Evolutionary conservation across 305 asterid species (phyloP).

Genomic region (Solanum hybrid): DNA sequence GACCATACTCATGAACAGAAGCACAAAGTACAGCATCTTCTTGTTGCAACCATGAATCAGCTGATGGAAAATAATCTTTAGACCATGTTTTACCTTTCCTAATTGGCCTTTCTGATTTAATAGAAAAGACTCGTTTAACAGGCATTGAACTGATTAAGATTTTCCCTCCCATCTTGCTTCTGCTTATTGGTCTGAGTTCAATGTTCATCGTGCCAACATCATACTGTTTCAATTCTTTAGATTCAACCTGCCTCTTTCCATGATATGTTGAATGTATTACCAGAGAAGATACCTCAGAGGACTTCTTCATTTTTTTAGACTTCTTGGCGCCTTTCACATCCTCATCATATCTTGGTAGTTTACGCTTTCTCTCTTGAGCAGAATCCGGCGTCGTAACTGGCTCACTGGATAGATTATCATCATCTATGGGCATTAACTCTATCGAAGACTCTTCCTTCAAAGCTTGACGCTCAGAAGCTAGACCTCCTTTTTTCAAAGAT

Average conservation of each 20-base stretch:
- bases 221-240: constrained; percentile 29
- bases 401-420: constrained; percentile 50
- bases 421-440: constrained; percentile 61
- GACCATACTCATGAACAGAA: constrained; percentile 77
- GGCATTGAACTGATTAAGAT: constrained; percentile 57
- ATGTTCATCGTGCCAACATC: constrained; percentile 44
- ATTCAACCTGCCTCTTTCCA: constrained; percentile 46
- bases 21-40: constrained; percentile 93
- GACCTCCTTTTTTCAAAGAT: constrained; percentile 82
- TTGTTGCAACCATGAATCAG: constrained; percentile 76
- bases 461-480: constrained; percentile 44
- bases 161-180: constrained; percentile 60
- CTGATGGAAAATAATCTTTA: constrained; percentile 59
- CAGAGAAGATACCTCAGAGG: constrained; percentile 37
- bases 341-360: constrained; percentile 43
- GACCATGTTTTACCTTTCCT: constrained; percentile 65
- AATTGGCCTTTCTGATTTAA: constrained; percentile 73
- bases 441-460: constrained; percentile 51
- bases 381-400: constrained; percentile 49
- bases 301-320: constrained; percentile 47
- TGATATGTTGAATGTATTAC: constrained; percentile 24
- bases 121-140: constrained; percentile 51
- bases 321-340: constrained; percentile 54
- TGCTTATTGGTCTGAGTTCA: constrained; percentile 49
- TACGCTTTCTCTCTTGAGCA: constrained; percentile 52